Conservation (phyloP, 2,329 filamentous ascomycete genomes). For the Alternaria gaisen region DNA sequence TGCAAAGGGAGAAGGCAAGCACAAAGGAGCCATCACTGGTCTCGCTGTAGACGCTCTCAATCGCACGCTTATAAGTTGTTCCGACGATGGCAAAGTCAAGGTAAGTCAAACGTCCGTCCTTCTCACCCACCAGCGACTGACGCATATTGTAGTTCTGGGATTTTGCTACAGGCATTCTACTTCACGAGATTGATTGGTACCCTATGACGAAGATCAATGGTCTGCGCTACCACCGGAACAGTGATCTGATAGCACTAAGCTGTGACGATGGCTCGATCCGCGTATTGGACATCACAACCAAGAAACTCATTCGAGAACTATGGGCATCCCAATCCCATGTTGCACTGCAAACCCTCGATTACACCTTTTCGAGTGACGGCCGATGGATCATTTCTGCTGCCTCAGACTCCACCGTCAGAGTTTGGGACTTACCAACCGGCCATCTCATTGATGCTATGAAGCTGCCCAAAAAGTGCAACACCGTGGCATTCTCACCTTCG, state of each 20-base stretch:
- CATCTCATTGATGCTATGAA: conserved; percentile 94
- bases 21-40: conserved; percentile 84
- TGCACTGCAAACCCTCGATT: conserved; percentile 50
- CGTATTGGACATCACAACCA: conserved; percentile 88
- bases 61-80: conserved; percentile 83
- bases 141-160: conserved; percentile 77
- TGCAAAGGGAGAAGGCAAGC: conserved; percentile 70
- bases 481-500: conserved; percentile 85
- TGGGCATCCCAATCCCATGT: conserved; percentile 69
- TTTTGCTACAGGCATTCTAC: conserved; percentile 80
- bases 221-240: conserved; percentile 81
- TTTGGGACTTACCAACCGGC: conserved; percentile 96
- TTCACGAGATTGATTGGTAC: conserved; percentile 85
- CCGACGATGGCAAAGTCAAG: conserved; percentile 90
- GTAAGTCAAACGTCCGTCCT: conserved; percentile 38
- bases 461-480: conserved; percentile 79
- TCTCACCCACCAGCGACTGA: conserved; percentile 19
- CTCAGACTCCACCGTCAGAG: conserved; percentile 78
- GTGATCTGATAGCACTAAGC: conserved; percentile 85
- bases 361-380: conserved; percentile 84
- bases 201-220: conserved; percentile 78
- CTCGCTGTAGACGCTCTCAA: conserved; percentile 90
- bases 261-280: conserved; percentile 90
- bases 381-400: conserved; percentile 92
- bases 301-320: conserved; percentile 89